A percentile compares a stretch with the other conserved stretches of the same genome.
phyloP scores from a whole-genome alignment of 495 filamentous ascomycete genomes.

The Aspergillus funiculosus region DNA sequence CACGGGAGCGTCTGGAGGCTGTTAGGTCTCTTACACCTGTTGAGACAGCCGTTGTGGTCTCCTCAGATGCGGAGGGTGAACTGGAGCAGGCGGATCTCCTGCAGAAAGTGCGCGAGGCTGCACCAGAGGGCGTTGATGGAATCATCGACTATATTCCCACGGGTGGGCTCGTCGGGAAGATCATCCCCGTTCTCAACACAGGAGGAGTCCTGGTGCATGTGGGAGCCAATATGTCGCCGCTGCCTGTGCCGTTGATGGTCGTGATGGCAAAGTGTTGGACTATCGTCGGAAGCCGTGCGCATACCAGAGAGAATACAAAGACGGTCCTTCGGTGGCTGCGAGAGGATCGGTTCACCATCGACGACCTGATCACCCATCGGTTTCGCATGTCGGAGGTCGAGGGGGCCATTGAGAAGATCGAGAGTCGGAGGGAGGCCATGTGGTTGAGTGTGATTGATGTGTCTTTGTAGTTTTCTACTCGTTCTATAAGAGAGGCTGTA shows the following conservation, averaged over 20 bases:
- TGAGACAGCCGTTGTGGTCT: background rate
- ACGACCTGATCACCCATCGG: background rate
- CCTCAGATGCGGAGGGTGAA: background rate
- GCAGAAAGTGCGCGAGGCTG: background rate
- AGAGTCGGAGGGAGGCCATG: background rate
- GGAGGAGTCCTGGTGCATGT: background rate
- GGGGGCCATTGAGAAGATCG: background rate
- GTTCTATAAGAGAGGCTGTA: no score
- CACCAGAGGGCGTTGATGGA: background rate
- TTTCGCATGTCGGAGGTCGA: background rate
- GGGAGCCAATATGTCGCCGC: background rate
- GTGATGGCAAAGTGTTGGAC: background rate
- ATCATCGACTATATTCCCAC: background rate
- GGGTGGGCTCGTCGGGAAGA: background rate
- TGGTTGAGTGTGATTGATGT: no score
- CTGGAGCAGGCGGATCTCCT: background rate
- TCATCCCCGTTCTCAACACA: background rate
- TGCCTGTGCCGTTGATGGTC: background rate
- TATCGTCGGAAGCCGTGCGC: background rate
- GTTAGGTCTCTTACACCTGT: background rate
- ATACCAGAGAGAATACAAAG: background rate
- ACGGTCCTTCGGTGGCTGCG: background rate
- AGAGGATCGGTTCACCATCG: background rate
- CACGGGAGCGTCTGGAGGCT: background rate
- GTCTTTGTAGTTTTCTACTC: no score